Base-by-base conservation (phyloP, 768 basidiomycete species). In the Suillus spraguei region DNA sequence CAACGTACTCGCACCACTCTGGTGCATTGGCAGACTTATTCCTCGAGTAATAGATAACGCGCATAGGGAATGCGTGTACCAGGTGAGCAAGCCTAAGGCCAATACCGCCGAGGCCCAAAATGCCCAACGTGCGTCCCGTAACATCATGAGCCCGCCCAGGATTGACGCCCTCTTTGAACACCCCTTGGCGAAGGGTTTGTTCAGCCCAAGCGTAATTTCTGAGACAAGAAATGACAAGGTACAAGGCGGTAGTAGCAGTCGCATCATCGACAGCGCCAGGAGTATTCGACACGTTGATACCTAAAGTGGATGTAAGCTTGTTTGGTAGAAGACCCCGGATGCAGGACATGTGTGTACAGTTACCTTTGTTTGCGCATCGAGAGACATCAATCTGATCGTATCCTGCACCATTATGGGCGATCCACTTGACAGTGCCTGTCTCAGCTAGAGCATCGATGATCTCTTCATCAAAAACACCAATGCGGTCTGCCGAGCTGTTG, bases 401-500 rank as follows among this genome's bases (percentile, higher is more conserved):
- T 0, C 95, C 94, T 0, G 95, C 94, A 13, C 95, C 95, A 63
- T 95, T 95, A 74, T 95, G 94, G 1, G 89, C 92, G 71, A 97
- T 93, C 89, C 91, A 95, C 70, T 88, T 88, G 65, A 96, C 82
- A 22, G 80, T 81, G 1, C 81, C 65, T 5, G 56, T 71, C 47
- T 61, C 65, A 1, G 93, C 88, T 11, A 97, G 80, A 0, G 83
- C 85, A 56, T 81, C 75, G 66, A 97, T 81, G 66, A 97, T 80
- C 65, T 90, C 90, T 73, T 86, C 84, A 74, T 97, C 92, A 70
- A 94, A 95, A 17, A 85, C 77, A 22, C 92, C 94, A 68, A 95
- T 87, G 46, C 74, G 78, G 55, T 81, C 76, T 7, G 86, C 79
- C 7, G 90, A 91, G 33, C 78, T 76, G 75, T 92, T 91, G 73